A percentile compares a stretch with the other conserved stretches of the same genome.
These are phyloP conservation scores for Syncephalis fuscata DNA, from an alignment of 371 early-diverging fungal species.

Conservation along the genomic window DNA sequence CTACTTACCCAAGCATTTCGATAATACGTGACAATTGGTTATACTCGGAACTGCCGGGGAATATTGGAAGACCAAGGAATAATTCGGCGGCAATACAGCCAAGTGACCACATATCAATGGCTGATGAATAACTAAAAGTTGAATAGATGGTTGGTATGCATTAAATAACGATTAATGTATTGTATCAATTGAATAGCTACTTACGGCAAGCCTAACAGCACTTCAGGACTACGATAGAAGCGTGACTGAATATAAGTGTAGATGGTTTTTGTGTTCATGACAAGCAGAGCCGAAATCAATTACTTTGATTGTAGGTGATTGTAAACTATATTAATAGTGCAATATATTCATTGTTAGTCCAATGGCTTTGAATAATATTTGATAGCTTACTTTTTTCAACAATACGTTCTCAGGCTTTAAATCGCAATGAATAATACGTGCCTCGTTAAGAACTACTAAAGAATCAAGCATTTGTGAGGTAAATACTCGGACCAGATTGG, in stretches of 20 bases:
- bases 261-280: slow-evolving; percentile 59
- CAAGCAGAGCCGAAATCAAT: slow-evolving; percentile 98
- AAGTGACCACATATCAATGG: slow-evolving; percentile 98
- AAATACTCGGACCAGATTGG: slow-evolving; percentile 67
- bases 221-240: slow-evolving; percentile 95
- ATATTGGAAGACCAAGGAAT: slow-evolving; percentile 75
- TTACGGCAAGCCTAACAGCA: slow-evolving; percentile 77
- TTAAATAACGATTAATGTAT: not conserved
- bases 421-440: slow-evolving; percentile 93
- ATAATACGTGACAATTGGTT: slow-evolving; percentile 77
- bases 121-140: slow-evolving; percentile 65
- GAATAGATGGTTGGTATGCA: not conserved
- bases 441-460: slow-evolving; percentile 54
- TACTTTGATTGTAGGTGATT: slow-evolving; percentile 78
- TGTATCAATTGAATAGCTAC: slow-evolving; percentile 4
- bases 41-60: slow-evolving; percentile 85
- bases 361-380: too few species aligned
- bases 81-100: slow-evolving; percentile 98
- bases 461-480: slow-evolving; percentile 79
- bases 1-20: slow-evolving; percentile 55
- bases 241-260: slow-evolving; percentile 94
- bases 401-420: slow-evolving; percentile 97
- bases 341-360: too few species aligned
- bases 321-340: too few species aligned
- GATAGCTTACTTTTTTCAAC: slow-evolving; percentile 55